A percentile compares a stretch with the other conserved stretches of the same genome.
Evolutionary conservation across 1,284 basidiomycete genomes (phyloP).

Genomic region (Dichomitus squalens): DNA sequence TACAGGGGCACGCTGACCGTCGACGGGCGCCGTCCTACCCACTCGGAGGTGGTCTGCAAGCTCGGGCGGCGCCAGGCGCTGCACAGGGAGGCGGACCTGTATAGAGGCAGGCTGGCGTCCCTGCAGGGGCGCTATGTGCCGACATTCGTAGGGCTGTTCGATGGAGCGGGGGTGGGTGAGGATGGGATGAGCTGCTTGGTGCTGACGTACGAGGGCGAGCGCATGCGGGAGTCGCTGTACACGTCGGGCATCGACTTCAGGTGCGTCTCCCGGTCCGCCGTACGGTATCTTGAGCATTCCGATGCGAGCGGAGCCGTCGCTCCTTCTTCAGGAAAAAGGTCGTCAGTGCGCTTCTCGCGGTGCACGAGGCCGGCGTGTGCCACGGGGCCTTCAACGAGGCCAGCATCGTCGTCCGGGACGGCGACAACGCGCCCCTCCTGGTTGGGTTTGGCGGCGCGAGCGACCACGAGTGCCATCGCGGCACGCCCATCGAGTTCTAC

Average conservation of each 20-base stretch:
- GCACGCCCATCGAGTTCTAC: slow-evolving; percentile 7
- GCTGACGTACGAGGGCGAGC: slow-evolving; percentile 9
- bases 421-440: slow-evolving; percentile 8
- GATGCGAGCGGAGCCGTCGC: background rate
- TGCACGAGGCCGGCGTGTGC: slow-evolving; percentile 9
- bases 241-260: slow-evolving; percentile 10
- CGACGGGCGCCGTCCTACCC: background rate
- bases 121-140: slow-evolving; percentile 9
- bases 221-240: slow-evolving; percentile 5
- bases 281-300: background rate
- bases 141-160: slow-evolving; percentile 11
- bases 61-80: slow-evolving; percentile 4
- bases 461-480: slow-evolving; percentile 6
- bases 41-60: slow-evolving; percentile 13
- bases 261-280: background rate
- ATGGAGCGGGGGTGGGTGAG: slow-evolving; percentile 2
- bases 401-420: slow-evolving; percentile 5
- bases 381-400: slow-evolving; percentile 11
- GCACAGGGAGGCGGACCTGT: slow-evolving; percentile 8
- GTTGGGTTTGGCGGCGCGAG: slow-evolving; percentile 10
- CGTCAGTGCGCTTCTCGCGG: slow-evolving; percentile 3
- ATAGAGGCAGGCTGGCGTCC: slow-evolving; percentile 1
- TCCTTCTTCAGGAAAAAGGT: slow-evolving; percentile 5
- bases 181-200: slow-evolving; percentile 5
- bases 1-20: slow-evolving; percentile 5